Base-by-base conservation (phyloP, 2,329 filamentous ascomycete genomes). In the Colletotrichum sp. region DNA sequence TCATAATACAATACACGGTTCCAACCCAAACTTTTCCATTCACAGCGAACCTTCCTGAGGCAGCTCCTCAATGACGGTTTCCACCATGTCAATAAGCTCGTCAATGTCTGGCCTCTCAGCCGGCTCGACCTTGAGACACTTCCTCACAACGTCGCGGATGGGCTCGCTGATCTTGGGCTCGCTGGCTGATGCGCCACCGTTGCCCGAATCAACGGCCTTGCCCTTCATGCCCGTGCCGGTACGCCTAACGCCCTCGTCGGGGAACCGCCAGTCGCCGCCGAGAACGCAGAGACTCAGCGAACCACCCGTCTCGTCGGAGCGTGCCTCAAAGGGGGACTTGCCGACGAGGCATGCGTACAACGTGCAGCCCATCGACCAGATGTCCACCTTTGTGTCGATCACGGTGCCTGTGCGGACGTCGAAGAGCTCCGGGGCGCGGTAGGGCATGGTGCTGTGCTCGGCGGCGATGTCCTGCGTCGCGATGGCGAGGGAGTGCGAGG, bases 291-390 rank as follows among this genome's bases (percentile, higher is more conserved):
- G 94, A 80, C 95, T 98, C 78, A 99, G 87, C 79, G 94, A 97
- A 60, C 97, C 97, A 78, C 97, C 97, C 0, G 97, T 99, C 88
- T 99, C 96, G 84, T 99, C 97, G 79, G 94, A 96, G 77, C 97
- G 93, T 83, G 96, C 95, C 88, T 99, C 97, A 81, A 99, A 99
- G 3, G 97, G 97, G 16, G 95, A 98, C 86, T 99, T 99, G 79
- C 97, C 97, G 32, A 99, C 95, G 12, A 99, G 90, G 82, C 97
- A 99, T 49, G 97, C 97, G 86, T 98, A 99, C 60, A 99, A 89
- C n/a, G 97, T 99, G 88, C 97, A 99, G 68, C 97, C 97, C 26
- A 99, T 88, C 18, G 95, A 98, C 97, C 97, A 99, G 79, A 99
- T 98, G 85, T 99, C 97, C 55, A 98, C 95, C 84, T 98, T 98